Evolutionary conservation across 1,139 yeast species (phyloP).

Genomic region (Blastobotrys petasosporus): DNA sequence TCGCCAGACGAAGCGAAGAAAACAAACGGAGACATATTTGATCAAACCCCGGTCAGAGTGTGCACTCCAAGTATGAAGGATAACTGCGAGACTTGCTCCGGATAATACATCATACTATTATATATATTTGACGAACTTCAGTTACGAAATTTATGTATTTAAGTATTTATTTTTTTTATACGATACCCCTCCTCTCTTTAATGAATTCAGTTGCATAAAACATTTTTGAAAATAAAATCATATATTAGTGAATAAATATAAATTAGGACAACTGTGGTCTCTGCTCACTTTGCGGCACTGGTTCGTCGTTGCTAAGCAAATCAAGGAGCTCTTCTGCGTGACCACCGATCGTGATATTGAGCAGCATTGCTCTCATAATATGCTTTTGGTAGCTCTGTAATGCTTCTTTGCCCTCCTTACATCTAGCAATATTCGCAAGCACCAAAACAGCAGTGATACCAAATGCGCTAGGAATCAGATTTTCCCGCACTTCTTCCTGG

Average conservation of each 20-base stretch:
- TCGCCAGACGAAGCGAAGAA: neutral
- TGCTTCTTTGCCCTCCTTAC: conserved; percentile 29
- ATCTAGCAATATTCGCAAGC: conserved; percentile 35
- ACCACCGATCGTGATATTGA: conserved; percentile 23
- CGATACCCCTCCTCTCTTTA: no score
- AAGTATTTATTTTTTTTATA: no score
- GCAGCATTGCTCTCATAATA: conserved; percentile 23
- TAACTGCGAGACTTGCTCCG: conserved; percentile 11
- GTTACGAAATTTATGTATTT: no score
- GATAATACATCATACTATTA: neutral
- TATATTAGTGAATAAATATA: no score
- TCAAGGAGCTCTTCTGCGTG: conserved; percentile 25
- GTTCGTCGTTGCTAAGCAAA: conserved; percentile 1
- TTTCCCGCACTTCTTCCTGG: conserved; percentile 9
- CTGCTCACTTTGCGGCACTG: neutral
- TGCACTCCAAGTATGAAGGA: conserved; percentile 4
- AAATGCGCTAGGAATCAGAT: conserved; percentile 27
- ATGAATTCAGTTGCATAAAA: no score
- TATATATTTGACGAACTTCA: no score
- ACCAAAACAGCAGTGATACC: conserved; percentile 35
- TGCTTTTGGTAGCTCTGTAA: conserved; percentile 24
- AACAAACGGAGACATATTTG: neutral
- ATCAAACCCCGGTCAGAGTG: neutral
- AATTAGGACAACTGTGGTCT: neutral
- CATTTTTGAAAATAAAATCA: no score